Conservation (phyloP, 768 basidiomycete species). For the Podaxis pistillaris region DNA sequence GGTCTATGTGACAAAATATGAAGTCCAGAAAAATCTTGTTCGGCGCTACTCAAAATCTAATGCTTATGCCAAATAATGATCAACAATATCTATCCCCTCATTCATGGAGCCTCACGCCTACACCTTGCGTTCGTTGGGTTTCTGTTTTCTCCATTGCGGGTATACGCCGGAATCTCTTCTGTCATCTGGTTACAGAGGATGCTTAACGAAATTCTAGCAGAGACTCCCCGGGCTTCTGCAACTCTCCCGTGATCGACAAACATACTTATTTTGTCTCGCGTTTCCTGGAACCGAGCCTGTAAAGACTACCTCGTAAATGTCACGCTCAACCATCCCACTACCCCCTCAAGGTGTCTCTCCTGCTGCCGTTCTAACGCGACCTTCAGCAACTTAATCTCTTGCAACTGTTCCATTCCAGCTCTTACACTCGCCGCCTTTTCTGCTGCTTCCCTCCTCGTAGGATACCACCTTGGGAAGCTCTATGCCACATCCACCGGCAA, state of each 20-base stretch:
- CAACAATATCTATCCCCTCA: neutral
- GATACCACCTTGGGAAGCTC: constrained; percentile 6
- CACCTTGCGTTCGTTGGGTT: no score
- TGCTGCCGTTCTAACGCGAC: neutral
- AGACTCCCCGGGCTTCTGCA: no score
- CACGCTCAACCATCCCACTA: neutral
- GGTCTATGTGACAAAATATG: neutral
- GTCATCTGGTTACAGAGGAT: no score
- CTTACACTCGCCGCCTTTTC: neutral
- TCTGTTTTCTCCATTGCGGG: neutral
- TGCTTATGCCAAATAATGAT: constrained; percentile 7
- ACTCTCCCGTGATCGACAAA: no score
- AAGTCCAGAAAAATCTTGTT: constrained; percentile 16
- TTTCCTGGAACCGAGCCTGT: no score
- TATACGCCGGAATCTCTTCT: neutral
- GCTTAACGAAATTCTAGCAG: no score
- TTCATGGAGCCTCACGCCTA: neutral
- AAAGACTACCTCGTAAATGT: neutral
- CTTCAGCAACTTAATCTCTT: neutral
- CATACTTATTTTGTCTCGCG: no score
- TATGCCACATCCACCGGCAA: neutral
- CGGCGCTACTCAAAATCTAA: constrained; percentile 25
- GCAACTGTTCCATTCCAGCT: neutral
- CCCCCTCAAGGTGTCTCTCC: constrained; percentile 9
- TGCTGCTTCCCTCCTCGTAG: neutral